These are phyloP conservation scores for Hypoxylon trugodes DNA, from an alignment of 495 filamentous ascomycete species.

Conservation along the genomic window DNA sequence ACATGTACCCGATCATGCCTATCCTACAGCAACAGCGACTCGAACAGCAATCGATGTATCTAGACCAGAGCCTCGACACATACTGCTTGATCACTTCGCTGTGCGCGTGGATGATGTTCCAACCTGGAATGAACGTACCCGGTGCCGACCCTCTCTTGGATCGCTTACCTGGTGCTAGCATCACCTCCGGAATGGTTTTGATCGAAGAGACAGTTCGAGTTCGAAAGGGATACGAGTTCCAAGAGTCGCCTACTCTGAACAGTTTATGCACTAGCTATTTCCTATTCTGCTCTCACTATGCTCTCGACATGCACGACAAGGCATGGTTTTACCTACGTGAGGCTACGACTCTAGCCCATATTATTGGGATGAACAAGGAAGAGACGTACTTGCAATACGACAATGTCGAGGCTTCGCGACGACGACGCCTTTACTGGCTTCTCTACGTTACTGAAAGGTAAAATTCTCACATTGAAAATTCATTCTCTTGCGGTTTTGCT, in stretches of 20 bases:
- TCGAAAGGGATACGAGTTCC: constrained; percentile 75
- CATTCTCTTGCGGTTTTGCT: constrained; percentile 4
- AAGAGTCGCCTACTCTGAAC: constrained; percentile 73
- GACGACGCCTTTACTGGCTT: constrained; percentile 74
- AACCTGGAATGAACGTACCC: constrained; percentile 74
- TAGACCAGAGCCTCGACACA: constrained; percentile 71
- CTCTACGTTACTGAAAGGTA: constrained; percentile 77
- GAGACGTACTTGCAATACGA: constrained; percentile 64
- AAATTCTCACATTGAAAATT: neutral
- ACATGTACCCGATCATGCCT: constrained; percentile 85
- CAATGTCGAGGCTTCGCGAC: constrained; percentile 60
- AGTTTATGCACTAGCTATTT: constrained; percentile 82
- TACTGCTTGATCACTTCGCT: constrained; percentile 83
- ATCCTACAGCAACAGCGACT: constrained; percentile 75
- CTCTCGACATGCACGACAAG: constrained; percentile 73
- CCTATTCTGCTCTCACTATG: constrained; percentile 77
- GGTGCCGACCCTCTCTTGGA: constrained; percentile 62
- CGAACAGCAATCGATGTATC: constrained; percentile 68
- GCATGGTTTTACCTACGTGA: constrained; percentile 79
- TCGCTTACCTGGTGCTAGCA: constrained; percentile 60
- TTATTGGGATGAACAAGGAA: constrained; percentile 70
- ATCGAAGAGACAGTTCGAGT: constrained; percentile 80
- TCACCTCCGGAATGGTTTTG: constrained; percentile 67
- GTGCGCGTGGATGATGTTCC: constrained; percentile 86
- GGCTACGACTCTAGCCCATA: constrained; percentile 68